Evolutionary conservation across 1,284 basidiomycete species (phyloP).

Genomic region (Irpex lacteus): DNA sequence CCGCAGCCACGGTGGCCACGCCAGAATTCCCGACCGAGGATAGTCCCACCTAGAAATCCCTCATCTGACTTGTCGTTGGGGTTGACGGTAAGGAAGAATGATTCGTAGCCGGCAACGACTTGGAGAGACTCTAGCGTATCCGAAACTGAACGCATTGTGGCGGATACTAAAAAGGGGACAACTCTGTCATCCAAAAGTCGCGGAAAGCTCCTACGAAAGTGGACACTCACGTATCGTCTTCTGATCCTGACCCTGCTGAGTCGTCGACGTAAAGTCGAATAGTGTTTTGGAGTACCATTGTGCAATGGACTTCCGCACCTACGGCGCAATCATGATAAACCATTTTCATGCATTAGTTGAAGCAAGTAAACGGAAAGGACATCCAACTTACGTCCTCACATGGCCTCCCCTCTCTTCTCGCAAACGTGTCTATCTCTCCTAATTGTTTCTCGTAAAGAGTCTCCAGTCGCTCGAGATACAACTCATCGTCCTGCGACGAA

Average conservation of each 20-base stretch:
- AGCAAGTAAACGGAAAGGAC: too few relatives aligned
- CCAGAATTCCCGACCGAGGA: constrained; percentile 63
- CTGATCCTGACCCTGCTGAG: not conserved
- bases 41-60: constrained; percentile 61
- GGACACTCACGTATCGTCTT: not conserved
- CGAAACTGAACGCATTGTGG: constrained; percentile 46
- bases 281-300: constrained; percentile 34
- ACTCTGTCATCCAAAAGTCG: not conserved
- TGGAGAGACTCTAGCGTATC: constrained; percentile 49
- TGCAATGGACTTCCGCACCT: constrained; percentile 53
- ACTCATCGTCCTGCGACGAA: constrained; percentile 34
- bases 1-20: constrained; percentile 56
- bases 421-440: constrained; percentile 54
- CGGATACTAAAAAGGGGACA: constrained; percentile 33
- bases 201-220: not conserved
- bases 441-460: constrained; percentile 56
- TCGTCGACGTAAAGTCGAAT: not conserved
- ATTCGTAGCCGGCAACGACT: constrained; percentile 48
- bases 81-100: constrained; percentile 59
- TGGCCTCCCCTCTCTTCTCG: constrained; percentile 52
- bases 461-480: constrained; percentile 61
- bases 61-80: constrained; percentile 41
- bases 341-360: too few relatives aligned
- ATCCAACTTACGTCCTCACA: constrained; percentile 51
- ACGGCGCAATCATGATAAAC: constrained; percentile 7